Base-by-base conservation (phyloP, 2,329 filamentous ascomycete genomes). In the Aureobasidium sp. region DNA sequence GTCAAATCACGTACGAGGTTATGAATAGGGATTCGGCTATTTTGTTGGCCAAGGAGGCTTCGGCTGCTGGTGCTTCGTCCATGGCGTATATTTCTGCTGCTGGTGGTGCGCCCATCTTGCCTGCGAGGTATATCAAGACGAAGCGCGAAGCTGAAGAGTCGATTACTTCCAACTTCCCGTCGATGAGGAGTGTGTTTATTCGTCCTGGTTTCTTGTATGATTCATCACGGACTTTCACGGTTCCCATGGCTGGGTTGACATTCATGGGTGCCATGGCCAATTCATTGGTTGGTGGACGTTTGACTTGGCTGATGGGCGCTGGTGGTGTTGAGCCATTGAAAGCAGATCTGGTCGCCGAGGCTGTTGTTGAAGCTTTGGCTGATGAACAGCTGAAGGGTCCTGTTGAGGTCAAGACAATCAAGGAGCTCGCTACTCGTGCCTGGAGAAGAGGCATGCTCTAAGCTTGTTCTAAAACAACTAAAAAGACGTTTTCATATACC, bases 21-120 rank as follows among this genome's bases (percentile, higher is more conserved):
- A 97, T 99, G 91, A 99, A 99, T 77, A 84, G 94, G 62, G 93
- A 97, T 77, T 82, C 82, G 47, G 93, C 93, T 52, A 85, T 97
- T 64, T 83, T 87, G 61, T 82, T 97, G 15, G 94, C 93, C 15
- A 85, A 87, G 70, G 89, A 93, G 72, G 86, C 91, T 1, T 81
- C 82, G 29, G 77, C 77, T 37, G 84, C 85, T 64, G 80, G 84
- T 39, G 87, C 87, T 15, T 77, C 81, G 20, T 84, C 86, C 0
- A 97, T 96, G 72, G 85, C 88, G 64, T 97, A 91, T 79, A 87
- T 99, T 64, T 96, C 91, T 39, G 94, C 94, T 2, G 89, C 91
- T 0, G 90, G 82, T 1, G 93, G 91, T 3, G 90, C 91, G 0
- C 92, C 93, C 0, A 82, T 96, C 37, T 80, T 99, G 64, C 94